Conservation (phyloP, 164 flowering plant genomes). For the Berberis vulgaris region DNA sequence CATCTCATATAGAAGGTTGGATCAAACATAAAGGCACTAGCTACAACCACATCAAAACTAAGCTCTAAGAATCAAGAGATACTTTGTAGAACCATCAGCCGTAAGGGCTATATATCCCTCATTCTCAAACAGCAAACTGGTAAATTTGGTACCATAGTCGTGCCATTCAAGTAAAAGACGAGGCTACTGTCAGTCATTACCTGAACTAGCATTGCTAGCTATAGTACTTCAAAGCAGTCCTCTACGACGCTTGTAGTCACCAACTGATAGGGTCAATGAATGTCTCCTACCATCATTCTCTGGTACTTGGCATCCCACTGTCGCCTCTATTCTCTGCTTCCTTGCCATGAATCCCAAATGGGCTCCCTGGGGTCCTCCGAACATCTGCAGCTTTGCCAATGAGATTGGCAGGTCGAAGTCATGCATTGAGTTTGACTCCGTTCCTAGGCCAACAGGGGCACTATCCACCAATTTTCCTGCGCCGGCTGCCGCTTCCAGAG, state of each 20-base stretch:
- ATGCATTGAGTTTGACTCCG: slow-evolving; percentile 62
- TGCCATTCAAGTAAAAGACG: too few species aligned
- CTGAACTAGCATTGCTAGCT: neutral
- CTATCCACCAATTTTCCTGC: slow-evolving; percentile 90
- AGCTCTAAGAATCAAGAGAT: too few species aligned
- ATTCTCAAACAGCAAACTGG: too few species aligned
- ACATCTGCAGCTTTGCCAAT: slow-evolving; percentile 53
- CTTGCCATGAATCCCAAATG: slow-evolving; percentile 77
- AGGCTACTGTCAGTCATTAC: neutral
- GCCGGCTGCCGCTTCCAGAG: slow-evolving; percentile 88
- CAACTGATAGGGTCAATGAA: slow-evolving; percentile 62
- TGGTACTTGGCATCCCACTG: slow-evolving; percentile 60
- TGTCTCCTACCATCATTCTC: slow-evolving; percentile 92
- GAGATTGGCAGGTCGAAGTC: slow-evolving; percentile 81
- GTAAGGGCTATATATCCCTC: too few species aligned
- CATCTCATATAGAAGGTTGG: too few species aligned
- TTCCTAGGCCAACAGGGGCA: slow-evolving; percentile 88
- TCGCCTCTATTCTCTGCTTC: slow-evolving; percentile 88
- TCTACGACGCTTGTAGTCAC: slow-evolving; percentile 91
- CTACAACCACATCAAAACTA: too few species aligned
- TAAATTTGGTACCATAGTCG: too few species aligned
- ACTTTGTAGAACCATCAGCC: too few species aligned
- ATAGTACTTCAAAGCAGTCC: slow-evolving; percentile 54
- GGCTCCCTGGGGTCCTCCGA: slow-evolving; percentile 77
- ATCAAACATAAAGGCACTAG: too few species aligned